Evolutionary conservation across 176 grass and related monocot genomes (phyloP).

Genomic region (Oryza nivara): DNA sequence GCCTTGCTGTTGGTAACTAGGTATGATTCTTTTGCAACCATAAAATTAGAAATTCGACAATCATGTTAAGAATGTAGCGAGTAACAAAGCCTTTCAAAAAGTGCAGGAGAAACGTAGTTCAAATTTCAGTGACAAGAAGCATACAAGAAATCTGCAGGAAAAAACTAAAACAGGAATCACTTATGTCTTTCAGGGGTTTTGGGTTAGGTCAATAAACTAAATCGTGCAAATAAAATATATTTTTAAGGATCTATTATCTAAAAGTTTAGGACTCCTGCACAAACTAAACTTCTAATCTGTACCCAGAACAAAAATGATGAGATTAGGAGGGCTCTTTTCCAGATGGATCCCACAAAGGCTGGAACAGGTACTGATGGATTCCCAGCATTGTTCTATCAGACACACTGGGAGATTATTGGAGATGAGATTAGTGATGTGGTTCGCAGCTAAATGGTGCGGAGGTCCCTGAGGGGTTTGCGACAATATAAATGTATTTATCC

Average conservation of each 20-base stretch:
- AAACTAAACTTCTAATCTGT: background rate
- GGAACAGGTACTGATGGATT: no score
- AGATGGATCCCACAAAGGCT: no score
- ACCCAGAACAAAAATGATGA: conserved; percentile 24
- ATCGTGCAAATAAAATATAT: background rate
- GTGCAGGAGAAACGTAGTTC: conserved; percentile 10
- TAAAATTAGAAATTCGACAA: background rate
- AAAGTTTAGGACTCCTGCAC: background rate
- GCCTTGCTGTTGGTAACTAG: background rate
- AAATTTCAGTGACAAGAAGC: background rate
- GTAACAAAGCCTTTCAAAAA: background rate
- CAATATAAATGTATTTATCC: no score
- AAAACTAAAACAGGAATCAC: conserved; percentile 20
- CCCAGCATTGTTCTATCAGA: no score
- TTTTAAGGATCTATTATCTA: background rate
- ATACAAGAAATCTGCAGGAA: background rate
- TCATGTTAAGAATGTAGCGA: background rate
- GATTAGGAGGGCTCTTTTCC: no score
- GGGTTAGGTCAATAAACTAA: background rate
- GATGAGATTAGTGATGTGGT: no score
- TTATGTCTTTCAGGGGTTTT: conserved; percentile 6
- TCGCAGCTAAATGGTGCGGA: no score
- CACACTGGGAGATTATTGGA: no score
- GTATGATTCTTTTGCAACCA: background rate
- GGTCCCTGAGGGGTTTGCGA: no score